Percentiles rank a stretch among this genome's conserved stretches.
Conservation (phyloP, 176 grass and related monocot genomes). For the Oropetium thomaeum region DNA sequence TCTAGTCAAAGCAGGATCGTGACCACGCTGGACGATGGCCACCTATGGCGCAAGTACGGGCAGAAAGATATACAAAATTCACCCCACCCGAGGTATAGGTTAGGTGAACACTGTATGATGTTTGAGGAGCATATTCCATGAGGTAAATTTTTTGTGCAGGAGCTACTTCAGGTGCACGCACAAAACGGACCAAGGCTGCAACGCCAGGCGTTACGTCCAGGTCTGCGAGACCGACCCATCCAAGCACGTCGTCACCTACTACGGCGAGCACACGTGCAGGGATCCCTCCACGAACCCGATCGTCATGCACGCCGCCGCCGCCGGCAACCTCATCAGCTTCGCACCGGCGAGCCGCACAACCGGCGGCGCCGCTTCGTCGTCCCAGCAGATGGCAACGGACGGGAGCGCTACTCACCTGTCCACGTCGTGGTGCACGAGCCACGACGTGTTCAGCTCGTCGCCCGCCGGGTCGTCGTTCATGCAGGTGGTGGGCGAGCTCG, state of each 20-base stretch:
- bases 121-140: not conserved
- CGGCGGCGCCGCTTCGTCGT: not conserved
- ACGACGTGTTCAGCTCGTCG: conserved; percentile 52
- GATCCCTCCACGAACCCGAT: conserved; percentile 35
- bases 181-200: conserved; percentile 54
- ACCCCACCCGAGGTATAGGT: conserved; percentile 30
- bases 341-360: not conserved
- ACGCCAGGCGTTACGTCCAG: conserved; percentile 60
- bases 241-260: conserved; percentile 53
- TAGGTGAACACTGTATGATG: not conserved
- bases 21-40: conserved; percentile 44
- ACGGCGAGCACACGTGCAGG: conserved; percentile 69
- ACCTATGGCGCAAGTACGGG: conserved; percentile 83
- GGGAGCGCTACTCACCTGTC: not conserved
- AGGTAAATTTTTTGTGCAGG: conserved; percentile 32
- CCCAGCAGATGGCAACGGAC: not conserved
- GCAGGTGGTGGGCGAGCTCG: conserved; percentile 46
- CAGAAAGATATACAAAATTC: conserved; percentile 72
- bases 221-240: conserved; percentile 33
- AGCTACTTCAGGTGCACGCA: conserved; percentile 90
- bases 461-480: conserved; percentile 37
- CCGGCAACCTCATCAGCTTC: conserved; percentile 59
- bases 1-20: conserved; percentile 18
- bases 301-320: conserved; percentile 6
- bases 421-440: conserved; percentile 35